Evolutionary conservation across 2,329 filamentous ascomycete species (phyloP).

Genomic region (Colletotrichum tropicale): DNA sequence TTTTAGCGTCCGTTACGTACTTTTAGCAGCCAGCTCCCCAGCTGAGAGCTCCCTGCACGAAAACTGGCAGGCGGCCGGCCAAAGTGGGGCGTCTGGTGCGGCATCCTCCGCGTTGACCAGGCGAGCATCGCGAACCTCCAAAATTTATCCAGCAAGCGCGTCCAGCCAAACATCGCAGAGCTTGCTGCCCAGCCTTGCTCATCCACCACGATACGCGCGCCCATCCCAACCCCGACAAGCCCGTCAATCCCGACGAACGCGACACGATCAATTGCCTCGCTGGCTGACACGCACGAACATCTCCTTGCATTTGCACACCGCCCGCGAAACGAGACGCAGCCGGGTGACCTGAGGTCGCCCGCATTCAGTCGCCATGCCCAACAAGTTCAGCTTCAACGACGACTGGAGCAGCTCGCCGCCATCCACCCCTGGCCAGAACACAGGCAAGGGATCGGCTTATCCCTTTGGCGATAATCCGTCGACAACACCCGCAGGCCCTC

Average conservation of each 20-base stretch:
- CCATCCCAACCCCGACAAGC: neutral
- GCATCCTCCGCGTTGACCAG: constrained; percentile 16
- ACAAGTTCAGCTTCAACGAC: constrained; percentile 46
- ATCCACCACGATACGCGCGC: neutral
- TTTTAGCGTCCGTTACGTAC: neutral
- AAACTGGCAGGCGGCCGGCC: neutral
- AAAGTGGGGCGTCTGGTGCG: neutral
- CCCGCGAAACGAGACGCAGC: neutral
- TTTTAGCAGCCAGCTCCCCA: neutral
- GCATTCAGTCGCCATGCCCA: constrained; percentile 36
- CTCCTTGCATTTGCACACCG: neutral
- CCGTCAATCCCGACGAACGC: neutral
- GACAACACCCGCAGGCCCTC: constrained; percentile 57
- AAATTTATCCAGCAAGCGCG: constrained; percentile 22
- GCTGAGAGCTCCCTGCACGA: neutral
- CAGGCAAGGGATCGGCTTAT: constrained; percentile 28
- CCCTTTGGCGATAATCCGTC: constrained; percentile 50
- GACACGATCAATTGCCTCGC: neutral
- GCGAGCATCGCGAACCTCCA: constrained; percentile 22
- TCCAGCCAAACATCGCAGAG: constrained; percentile 2
- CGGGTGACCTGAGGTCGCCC: constrained; percentile 20
- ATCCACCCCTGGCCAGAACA: constrained; percentile 46
- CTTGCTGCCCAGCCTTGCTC: neutral
- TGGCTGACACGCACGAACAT: neutral
- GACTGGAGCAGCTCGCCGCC: constrained; percentile 46